A percentile compares a stretch with the other conserved stretches of the same genome.
Conservation (phyloP, 352 stramenopile species). For the Plasmopara halstedii region DNA sequence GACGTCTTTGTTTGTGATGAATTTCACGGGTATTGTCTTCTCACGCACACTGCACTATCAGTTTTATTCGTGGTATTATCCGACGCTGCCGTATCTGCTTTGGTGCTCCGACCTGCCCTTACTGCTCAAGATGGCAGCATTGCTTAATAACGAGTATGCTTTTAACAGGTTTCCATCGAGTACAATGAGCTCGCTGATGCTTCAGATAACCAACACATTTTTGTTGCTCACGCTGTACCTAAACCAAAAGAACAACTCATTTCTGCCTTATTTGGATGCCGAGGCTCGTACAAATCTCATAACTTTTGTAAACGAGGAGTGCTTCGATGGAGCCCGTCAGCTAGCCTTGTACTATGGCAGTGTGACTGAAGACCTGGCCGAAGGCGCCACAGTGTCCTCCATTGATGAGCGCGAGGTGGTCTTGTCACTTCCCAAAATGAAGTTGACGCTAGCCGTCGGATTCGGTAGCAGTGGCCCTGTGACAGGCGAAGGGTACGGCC, state of each 20-base stretch:
- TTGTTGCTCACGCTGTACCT: constrained; percentile 74
- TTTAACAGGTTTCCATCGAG: constrained; percentile 97
- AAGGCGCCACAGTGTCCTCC: constrained; percentile 50
- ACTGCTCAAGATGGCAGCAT: constrained; percentile 75
- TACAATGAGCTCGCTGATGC: constrained; percentile 76
- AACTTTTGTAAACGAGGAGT: constrained; percentile 66
- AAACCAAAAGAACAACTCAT: constrained; percentile 51
- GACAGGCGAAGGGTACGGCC: constrained; percentile 63
- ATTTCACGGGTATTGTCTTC: constrained; percentile 97
- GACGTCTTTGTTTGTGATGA: constrained; percentile 85
- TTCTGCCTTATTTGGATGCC: constrained; percentile 73
- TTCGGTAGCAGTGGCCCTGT: constrained; percentile 72
- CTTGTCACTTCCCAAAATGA: constrained; percentile 70
- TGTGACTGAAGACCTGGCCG: constrained; percentile 63
- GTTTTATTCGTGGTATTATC: constrained; percentile 96
- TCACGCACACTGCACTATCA: constrained; percentile 98
- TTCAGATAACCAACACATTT: constrained; percentile 90
- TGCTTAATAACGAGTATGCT: constrained; percentile 80
- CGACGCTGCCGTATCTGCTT: constrained; percentile 91
- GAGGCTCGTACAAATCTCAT: constrained; percentile 61
- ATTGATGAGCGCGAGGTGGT: constrained; percentile 81
- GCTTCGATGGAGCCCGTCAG: constrained; percentile 65
- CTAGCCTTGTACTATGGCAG: constrained; percentile 80
- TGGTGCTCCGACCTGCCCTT: constrained; percentile 86
- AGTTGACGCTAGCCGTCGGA: constrained; percentile 75